Base-by-base conservation (phyloP, 1,284 basidiomycete species). In the Lentinula novae-zelandiae region DNA sequence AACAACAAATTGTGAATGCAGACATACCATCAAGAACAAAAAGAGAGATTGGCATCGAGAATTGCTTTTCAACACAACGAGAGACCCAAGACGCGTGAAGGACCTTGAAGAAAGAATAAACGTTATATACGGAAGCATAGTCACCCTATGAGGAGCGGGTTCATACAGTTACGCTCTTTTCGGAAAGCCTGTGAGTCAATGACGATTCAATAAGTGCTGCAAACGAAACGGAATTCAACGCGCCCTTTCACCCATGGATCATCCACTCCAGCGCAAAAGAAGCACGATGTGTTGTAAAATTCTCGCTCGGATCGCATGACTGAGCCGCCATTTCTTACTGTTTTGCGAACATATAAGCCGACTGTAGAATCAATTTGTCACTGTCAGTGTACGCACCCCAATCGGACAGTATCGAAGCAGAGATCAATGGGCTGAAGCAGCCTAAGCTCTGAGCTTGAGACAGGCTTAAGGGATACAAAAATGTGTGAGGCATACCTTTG, bases 1-100 rank as follows among this genome's bases (percentile, higher is more conserved):
- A 50, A 27, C 13, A 56, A n/a, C 42, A 44, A 36, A 6, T 6
- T 0, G 13, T 13, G 8, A 3, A 46, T 3, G 20, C 15, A 44
- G 27, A n/a, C 62, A 48, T 38, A 61, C 62, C 59, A 42, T 63
- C 62, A 36, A 63, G 51, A 15, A 63, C 60, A 38, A 60, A 63
- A 17, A 49, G 49, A 9, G 62, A 57, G 17, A 52, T 38, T 9
- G 59, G 59, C 38, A 63, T 55, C 5, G 57, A 17, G 34, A 42
- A 55, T 9, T 54, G 39, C 20, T 58, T 51, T 31, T 53, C 42
- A 7, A 63, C 46, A 27, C 55, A 63, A 20, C 44, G 12, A 27
- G 17, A 40, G n/a, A 63, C 55, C 62, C 62, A 63, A 17, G 42
- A 40, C 3, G 33, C 48, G 44, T 63, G 62, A 27, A 57, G 53